Percentiles rank a stretch among this genome's conserved stretches.
These are phyloP conservation scores for Arabidopsis thaliana DNA, from an alignment of 345 rosid species.

Conservation along the genomic window TAIR10.1 NC_003076.8:26883001-26883500, in stretches of 20 bases:
- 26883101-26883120: constrained; percentile 86
- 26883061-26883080: constrained; percentile 82
- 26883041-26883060: constrained; percentile 11
- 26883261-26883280: constrained; percentile 52
- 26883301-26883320: constrained; percentile 57
- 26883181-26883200: constrained; percentile 40
- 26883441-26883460: constrained; percentile 18
- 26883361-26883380: constrained; percentile 32
- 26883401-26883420: constrained; percentile 14
- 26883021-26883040: background rate
- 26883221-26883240: constrained; percentile 7
- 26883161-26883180: constrained; percentile 39
- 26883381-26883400: constrained; percentile 41
- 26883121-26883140: constrained; percentile 89
- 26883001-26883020: background rate
- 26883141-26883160: constrained; percentile 84
- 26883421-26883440: background rate
- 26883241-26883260: constrained; percentile 1
- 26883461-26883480: background rate
- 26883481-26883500: background rate
- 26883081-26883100: constrained; percentile 84
- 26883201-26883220: constrained; percentile 31
- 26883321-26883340: constrained; percentile 46
- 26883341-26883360: constrained; percentile 18
- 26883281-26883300: constrained; percentile 58